These are phyloP conservation scores for Diaporthe ilicicola DNA, from an alignment of 2,329 filamentous ascomycete species.

Conservation along the genomic window DNA sequence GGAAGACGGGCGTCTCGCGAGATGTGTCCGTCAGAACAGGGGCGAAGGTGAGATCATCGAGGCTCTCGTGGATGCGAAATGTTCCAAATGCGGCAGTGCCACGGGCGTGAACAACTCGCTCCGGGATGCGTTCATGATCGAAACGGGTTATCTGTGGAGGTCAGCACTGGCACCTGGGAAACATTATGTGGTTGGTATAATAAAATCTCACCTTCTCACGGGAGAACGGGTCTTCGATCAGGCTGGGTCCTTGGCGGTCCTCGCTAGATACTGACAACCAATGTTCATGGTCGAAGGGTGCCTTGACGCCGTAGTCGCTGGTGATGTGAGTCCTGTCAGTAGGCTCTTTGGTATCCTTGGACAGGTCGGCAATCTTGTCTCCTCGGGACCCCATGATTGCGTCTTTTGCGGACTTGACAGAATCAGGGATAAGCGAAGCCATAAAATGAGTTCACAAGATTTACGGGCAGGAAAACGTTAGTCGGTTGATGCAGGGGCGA, in stretches of 20 bases:
- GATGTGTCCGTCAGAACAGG: slow-evolving; percentile 71
- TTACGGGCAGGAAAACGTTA: background rate
- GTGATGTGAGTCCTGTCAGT: slow-evolving; percentile 70
- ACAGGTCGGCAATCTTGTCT: slow-evolving; percentile 70
- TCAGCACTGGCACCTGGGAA: background rate
- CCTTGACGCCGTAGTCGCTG: slow-evolving; percentile 79
- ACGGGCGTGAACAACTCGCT: slow-evolving; percentile 45
- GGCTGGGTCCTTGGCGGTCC: slow-evolving; percentile 70
- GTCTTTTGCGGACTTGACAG: slow-evolving; percentile 47
- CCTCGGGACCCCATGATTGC: slow-evolving; percentile 51
- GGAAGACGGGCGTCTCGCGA: slow-evolving; percentile 69
- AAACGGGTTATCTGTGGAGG: slow-evolving; percentile 72
- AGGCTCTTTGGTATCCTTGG: slow-evolving; percentile 65
- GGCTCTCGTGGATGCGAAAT: slow-evolving; percentile 72
- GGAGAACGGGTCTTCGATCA: slow-evolving; percentile 77
- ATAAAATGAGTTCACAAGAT: background rate
- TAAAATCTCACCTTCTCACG: slow-evolving; percentile 71
- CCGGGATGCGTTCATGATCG: slow-evolving; percentile 63
- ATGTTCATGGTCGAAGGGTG: slow-evolving; percentile 73
- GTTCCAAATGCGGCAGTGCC: slow-evolving; percentile 51
- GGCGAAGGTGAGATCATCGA: slow-evolving; percentile 69
- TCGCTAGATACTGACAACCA: slow-evolving; percentile 75
- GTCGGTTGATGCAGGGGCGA: background rate
- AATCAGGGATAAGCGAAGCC: slow-evolving; percentile 41
- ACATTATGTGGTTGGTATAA: background rate